Conservation (phyloP, 2,329 filamentous ascomycete species). For the Dactylellina cionopaga region DNA sequence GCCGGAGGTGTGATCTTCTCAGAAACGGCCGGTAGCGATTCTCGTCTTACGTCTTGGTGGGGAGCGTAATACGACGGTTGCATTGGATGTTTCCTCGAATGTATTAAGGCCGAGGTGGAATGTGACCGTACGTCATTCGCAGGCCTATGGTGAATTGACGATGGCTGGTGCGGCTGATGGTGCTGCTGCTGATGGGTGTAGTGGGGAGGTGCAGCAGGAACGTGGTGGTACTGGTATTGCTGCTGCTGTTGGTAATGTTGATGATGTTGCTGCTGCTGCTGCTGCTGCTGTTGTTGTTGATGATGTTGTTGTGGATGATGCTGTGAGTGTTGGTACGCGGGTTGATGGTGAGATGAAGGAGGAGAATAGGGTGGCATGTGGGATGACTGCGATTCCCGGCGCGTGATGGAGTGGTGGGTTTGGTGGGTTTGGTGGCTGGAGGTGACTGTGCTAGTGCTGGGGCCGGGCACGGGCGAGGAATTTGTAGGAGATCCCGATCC, state of each 20-base stretch:
- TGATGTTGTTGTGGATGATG: neutral
- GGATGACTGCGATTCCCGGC: slow-evolving; percentile 19
- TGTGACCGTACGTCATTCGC: slow-evolving; percentile 16
- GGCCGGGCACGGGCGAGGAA: slow-evolving; percentile 50
- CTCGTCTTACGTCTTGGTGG: slow-evolving; percentile 33
- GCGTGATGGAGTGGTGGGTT: slow-evolving; percentile 19
- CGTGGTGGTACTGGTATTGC: slow-evolving; percentile 7
- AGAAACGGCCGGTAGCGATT: slow-evolving; percentile 39
- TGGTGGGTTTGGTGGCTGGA: slow-evolving; percentile 2
- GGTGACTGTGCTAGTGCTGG: neutral
- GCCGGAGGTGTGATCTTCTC: slow-evolving; percentile 35
- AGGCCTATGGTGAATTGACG: neutral
- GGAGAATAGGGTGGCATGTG: neutral
- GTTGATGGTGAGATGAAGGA: slow-evolving; percentile 8
- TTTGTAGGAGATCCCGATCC: slow-evolving; percentile 47
- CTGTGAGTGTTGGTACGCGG: neutral
- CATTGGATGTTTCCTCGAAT: slow-evolving; percentile 29
- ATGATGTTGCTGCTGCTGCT: slow-evolving; percentile 16
- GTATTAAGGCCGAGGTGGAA: slow-evolving; percentile 24
- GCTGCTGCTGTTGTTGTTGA: slow-evolving; percentile 21
- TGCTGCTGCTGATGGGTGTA: slow-evolving; percentile 21
- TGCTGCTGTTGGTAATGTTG: slow-evolving; percentile 32
- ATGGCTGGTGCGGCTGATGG: slow-evolving; percentile 26
- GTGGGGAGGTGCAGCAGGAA: no score
- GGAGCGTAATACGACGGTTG: slow-evolving; percentile 22